Base-by-base conservation (phyloP, 2,329 filamentous ascomycete genomes). In the Penicillium rolfsii region DNA sequence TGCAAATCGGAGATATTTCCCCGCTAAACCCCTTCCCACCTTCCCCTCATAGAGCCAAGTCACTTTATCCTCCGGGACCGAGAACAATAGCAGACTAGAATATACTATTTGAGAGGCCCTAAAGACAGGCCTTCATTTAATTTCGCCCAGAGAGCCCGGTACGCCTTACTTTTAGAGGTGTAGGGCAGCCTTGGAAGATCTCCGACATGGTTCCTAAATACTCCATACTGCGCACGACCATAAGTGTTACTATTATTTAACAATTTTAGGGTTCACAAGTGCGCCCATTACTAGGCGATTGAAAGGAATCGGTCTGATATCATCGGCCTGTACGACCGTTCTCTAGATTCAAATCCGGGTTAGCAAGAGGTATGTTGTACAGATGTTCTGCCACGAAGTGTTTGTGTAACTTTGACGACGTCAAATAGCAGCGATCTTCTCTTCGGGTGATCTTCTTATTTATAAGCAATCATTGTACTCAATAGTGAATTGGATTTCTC, bases 21-120 rank as follows among this genome's bases (percentile, higher is more conserved):
- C 53, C 54, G 19, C 57, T n/a, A 52, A 48, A 35, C 56, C 59
- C 57, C 57, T 59, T 59, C n/a, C 36, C 50, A 45, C 45, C 30
- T 57, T 53, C 49, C 54, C 48, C 60, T 58, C 57, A 30, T 50
- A 45, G 55, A 11, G 9, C 30, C 30, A 62, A 62, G 59, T 60
- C 14, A 60, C 62, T 59, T 58, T 59, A 30, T 28, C 49, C 49
- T 63, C 58, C 54, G 16, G 59, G 52, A 41, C 41, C 36, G 43
- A n/a, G 22, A 35, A 3, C 53, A 46, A 45, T 53, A 33, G 46
- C 9, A 35, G n/a, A 49, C 33, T 28, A 41, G 41, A 52, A 22
- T 57, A 52, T 61, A 24, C 55, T 48, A 56, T 54, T 24, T 11
- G 8, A 8, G 9, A 33, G 5, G 30, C 2, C 8, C 30, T 11